Base-by-base conservation (phyloP, 371 early-diverging fungal species). In the Pancytospora epiphaga region DNA sequence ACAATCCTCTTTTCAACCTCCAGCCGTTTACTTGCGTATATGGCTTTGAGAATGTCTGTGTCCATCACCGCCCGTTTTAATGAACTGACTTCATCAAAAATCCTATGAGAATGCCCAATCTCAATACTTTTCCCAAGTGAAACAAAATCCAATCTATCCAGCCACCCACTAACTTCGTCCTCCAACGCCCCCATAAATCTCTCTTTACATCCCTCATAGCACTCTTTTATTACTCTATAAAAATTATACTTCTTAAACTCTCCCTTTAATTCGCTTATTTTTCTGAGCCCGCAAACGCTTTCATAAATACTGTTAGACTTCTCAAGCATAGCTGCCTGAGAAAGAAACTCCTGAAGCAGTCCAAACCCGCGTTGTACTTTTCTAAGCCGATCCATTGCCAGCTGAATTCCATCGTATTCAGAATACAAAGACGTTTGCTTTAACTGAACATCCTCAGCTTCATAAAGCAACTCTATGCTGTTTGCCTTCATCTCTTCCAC, bases 401-500 rank as follows among this genome's bases (percentile, higher is more conserved):
- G 36, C 18, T 57, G 15, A 4, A 37, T 61, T 4, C 38, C 39
- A 39, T 40, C 58, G 38, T 58, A 56, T 38, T 67, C 63, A 25
- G 50, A 62, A 4, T 29, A 22, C 3, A 68, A 47, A 37, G 38
- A 52, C 18, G 43, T 49, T 22, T 58, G 54, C 19, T 40, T 47
- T 32, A 67, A 33, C 50, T 58, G 32, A 4, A 72, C 18, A 15
- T 62, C 43, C 4, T 63, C 56, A 1, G 50, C 43, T 4, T 43
- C 38, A 18, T 37, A 50, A 2, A 22, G n/a, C 12, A 76, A 50
- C 9, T 63, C 36, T 1, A 37, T 34, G 0, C 39, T 62, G 12
- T 61, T 39, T 22, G 22, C 43, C 50, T 68, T 63, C 33, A 76
- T 18, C 38, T 40, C 36, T 32, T 66, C 19, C 0, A 72, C 29